A percentile compares a stretch with the other conserved stretches of the same genome.
Evolutionary conservation across 164 flowering plant species (phyloP).

Genomic region (Umbilicus rupestris): DNA sequence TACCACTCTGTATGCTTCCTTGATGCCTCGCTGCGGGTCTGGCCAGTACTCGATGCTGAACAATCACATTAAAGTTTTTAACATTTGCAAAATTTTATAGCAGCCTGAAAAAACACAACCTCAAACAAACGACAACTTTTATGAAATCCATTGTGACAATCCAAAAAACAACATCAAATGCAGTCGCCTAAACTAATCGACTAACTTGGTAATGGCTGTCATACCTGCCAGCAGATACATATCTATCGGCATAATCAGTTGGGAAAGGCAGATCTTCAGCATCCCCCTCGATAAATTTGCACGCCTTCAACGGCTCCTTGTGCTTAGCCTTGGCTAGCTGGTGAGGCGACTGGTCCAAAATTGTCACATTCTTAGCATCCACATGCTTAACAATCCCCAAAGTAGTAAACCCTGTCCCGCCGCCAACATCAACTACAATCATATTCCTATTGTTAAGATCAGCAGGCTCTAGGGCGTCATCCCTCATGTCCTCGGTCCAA

Average conservation of each 20-base stretch:
- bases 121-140: background rate
- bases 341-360: slow-evolving; percentile 6
- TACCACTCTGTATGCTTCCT: slow-evolving; percentile 86
- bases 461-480: background rate
- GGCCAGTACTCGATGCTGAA: slow-evolving; percentile 96
- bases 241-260: slow-evolving; percentile 63
- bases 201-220: background rate
- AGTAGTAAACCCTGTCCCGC: slow-evolving; percentile 1
- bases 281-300: background rate
- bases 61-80: slow-evolving; percentile 2
- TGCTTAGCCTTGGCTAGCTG: slow-evolving; percentile 5
- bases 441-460: background rate
- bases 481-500: slow-evolving; percentile 4
- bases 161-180: background rate
- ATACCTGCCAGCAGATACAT: slow-evolving; percentile 68
- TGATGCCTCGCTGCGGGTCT: slow-evolving; percentile 89
- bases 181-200: background rate
- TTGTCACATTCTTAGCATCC: slow-evolving; percentile 1
- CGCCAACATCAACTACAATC: slow-evolving; percentile 1
- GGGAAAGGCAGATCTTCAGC: slow-evolving; percentile 21
- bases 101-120: background rate
- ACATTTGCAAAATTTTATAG: background rate
- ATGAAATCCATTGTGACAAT: background rate
- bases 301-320: slow-evolving; percentile 2
- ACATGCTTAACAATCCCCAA: slow-evolving; percentile 1